Conservation (phyloP, 2,329 filamentous ascomycete species). For the Exophiala phaeomuriformis region DNA sequence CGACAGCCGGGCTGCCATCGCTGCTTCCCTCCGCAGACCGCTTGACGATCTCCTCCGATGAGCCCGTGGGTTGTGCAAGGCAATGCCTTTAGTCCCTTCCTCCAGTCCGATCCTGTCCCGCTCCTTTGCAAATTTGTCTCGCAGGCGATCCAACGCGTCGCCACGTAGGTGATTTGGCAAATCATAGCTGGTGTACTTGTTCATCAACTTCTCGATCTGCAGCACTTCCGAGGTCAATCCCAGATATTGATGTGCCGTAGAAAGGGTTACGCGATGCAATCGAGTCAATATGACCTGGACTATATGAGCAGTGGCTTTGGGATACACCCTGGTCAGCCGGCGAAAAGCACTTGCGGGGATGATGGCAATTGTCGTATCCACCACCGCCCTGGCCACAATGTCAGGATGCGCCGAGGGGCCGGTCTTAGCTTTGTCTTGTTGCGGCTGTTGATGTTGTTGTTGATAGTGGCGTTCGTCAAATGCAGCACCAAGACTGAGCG, state of each 20-base stretch:
- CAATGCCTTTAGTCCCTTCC: slow-evolving; percentile 85
- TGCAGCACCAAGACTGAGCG: slow-evolving; percentile 60
- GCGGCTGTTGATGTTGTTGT: slow-evolving; percentile 21
- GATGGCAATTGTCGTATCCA: slow-evolving; percentile 96
- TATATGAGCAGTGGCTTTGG: slow-evolving; percentile 92
- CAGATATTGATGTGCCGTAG: slow-evolving; percentile 89
- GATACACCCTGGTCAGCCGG: slow-evolving; percentile 84
- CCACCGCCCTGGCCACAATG: slow-evolving; percentile 89
- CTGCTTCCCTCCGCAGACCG: slow-evolving; percentile 69
- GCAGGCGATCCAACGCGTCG: slow-evolving; percentile 71
- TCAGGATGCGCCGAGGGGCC: slow-evolving; percentile 76
- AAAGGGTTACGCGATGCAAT: slow-evolving; percentile 86
- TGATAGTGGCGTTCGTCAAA: slow-evolving; percentile 30
- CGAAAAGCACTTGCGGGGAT: slow-evolving; percentile 95
- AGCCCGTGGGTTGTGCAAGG: slow-evolving; percentile 72
- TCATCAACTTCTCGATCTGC: slow-evolving; percentile 87
- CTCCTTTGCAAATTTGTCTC: slow-evolving; percentile 86
- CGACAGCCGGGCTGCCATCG: slow-evolving; percentile 57
- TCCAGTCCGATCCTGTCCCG: slow-evolving; percentile 72
- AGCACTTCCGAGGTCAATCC: slow-evolving; percentile 87
- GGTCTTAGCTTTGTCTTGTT: slow-evolving; percentile 23
- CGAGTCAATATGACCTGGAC: slow-evolving; percentile 95
- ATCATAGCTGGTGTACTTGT: slow-evolving; percentile 84
- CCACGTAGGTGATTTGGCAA: slow-evolving; percentile 85
- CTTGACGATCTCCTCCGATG: slow-evolving; percentile 65